A percentile compares a stretch with the other conserved stretches of the same genome.
Evolutionary conservation across 2,329 filamentous ascomycete species (phyloP).

Genomic region (Calonectria pseudoreteaudii): DNA sequence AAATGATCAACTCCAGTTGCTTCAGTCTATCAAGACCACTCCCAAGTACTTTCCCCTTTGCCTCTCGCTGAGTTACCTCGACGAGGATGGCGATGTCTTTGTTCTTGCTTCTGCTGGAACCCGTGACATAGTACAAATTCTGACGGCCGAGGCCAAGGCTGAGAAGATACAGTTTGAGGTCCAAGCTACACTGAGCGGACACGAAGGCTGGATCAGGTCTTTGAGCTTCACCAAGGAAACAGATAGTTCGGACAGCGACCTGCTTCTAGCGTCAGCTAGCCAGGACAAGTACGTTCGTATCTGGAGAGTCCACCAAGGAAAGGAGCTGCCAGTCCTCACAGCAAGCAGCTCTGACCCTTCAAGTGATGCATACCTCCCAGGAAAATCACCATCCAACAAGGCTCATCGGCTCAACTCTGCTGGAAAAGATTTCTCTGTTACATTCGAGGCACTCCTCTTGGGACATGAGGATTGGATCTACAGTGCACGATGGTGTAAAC

Average conservation of each 20-base stretch:
- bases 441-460: constrained; percentile 92
- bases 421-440: constrained; percentile 78
- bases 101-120: constrained; percentile 90
- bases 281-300: constrained; percentile 98
- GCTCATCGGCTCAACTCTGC: constrained; percentile 78
- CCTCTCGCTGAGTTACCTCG: constrained; percentile 74
- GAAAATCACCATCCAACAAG: constrained; percentile 88
- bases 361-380: constrained; percentile 69
- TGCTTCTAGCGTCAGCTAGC: constrained; percentile 90
- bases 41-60: constrained; percentile 87
- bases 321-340: constrained; percentile 69
- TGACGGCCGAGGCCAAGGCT: constrained; percentile 64
- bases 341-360: constrained; percentile 66
- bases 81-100: constrained; percentile 62
- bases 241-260: constrained; percentile 66
- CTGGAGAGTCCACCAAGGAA: constrained; percentile 85
- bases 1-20: constrained; percentile 59
- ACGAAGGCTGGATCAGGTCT: constrained; percentile 95
- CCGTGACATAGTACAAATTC: constrained; percentile 83
- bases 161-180: constrained; percentile 69
- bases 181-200: constrained; percentile 83
- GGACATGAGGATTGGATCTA: constrained; percentile 99
- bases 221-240: constrained; percentile 80
- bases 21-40: constrained; percentile 78
- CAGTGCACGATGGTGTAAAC: constrained; percentile 79